Base-by-base conservation (phyloP, 164 flowering plant species). In the Amborella trichopoda region DNA sequence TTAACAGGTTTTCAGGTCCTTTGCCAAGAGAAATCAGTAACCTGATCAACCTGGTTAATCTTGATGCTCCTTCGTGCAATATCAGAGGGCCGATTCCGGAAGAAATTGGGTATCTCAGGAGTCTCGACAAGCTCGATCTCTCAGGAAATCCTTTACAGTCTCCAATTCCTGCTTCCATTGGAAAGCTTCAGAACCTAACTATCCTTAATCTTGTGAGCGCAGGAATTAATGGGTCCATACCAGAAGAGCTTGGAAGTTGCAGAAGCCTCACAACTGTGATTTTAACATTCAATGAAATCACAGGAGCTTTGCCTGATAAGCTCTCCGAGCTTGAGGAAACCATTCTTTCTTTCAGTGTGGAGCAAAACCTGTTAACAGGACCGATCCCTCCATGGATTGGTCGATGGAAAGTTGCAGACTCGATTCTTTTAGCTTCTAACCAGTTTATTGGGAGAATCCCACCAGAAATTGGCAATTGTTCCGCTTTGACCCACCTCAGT, bases 341-440 rank as follows among this genome's bases (percentile, higher is more conserved):
- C 1, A 21, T 78, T 58, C 25, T 75, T 42, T 56, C 82, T 2
- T 77, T 84, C 54, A 60, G 83, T 3, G 83, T 70, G 2, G 89
- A 84, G 28, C 65, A 59, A 68, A 84, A 84, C 55, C 63, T 57
- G 48, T 74, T 83, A 60, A 74, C 77, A 0, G 89, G 94, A 6
- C 46, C 72, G 2, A 53, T 83, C 63, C 94, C 94, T 11, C 44
- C 72, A 23, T 81, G 89, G 94, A 24, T 84, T 25, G 89, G 86
- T 13, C 72, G 62, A 28, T 84, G 80, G 94, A 52, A 56, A 4
- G 38, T 38, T 17, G 53, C 73, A 4, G 69, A 73, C 16, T 71
- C 89, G 0, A 43, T 84, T 6, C 52, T 78, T 60, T 72, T 84
- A 4, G 57, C 80, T 0, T 67, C 60, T 50, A 81, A 83, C 40